A percentile compares a stretch with the other conserved stretches of the same genome.
Evolutionary conservation across 306 rosid genomes (phyloP).

Genomic region (Cucurbita ficifolia): DNA sequence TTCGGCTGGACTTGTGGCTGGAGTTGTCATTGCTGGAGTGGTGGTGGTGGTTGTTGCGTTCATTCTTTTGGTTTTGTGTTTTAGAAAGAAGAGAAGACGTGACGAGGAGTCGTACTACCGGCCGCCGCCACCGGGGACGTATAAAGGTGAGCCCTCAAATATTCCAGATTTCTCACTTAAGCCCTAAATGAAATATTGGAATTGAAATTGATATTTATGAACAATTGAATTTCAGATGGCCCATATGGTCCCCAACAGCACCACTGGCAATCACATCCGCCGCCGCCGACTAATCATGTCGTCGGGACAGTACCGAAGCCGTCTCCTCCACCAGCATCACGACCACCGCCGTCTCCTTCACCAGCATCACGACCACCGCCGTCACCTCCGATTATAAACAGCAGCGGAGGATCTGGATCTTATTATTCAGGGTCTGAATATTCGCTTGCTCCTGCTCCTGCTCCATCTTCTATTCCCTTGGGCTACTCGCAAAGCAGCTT

Average conservation of each 20-base stretch:
- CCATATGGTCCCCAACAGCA: conserved; percentile 43
- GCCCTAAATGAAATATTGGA: neutral
- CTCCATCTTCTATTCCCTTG: conserved; percentile 45
- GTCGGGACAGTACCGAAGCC: conserved; percentile 37
- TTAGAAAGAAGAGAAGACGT: conserved; percentile 58
- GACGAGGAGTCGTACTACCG: conserved; percentile 36
- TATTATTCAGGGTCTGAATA: conserved; percentile 64
- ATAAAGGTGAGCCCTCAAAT: conserved; percentile 43
- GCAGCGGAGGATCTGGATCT: conserved; percentile 89
- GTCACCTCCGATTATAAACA: conserved; percentile 32
- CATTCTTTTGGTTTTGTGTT: conserved; percentile 40
- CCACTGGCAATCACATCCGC: conserved; percentile 58
- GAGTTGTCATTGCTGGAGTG: conserved; percentile 49
- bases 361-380: conserved; percentile 46
- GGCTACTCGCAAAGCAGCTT: conserved; percentile 69
- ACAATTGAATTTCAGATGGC: conserved; percentile 27
- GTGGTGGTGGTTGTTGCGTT: conserved; percentile 40
- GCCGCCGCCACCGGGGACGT: conserved; percentile 37
- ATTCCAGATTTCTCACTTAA: neutral
- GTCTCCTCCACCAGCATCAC: conserved; percentile 36
- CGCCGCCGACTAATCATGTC: conserved; percentile 37
- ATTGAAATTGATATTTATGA: neutral
- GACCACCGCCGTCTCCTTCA: conserved; percentile 58
- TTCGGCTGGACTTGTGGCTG: conserved; percentile 46
- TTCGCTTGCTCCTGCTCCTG: conserved; percentile 60